Evolutionary conservation across 176 grass and related monocot genomes (phyloP), one percentile per base, ranked within the genome.

Genomic region (Luzula sylvatica): DNA sequence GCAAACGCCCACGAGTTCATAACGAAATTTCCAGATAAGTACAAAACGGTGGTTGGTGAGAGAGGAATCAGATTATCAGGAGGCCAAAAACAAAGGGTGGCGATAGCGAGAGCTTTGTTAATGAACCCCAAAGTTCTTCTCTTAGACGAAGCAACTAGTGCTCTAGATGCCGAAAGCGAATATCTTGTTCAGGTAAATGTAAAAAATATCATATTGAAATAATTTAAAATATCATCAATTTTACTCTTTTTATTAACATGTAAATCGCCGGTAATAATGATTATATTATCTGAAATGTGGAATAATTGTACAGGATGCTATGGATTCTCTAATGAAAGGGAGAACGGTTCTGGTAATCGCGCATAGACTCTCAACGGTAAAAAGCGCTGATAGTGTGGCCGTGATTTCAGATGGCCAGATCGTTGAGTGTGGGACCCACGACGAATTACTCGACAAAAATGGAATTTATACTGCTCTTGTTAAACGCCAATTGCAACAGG

Each of bases 341-440:
- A 82, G 92, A 53, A 98, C 92, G 3, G 92, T 98, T 52, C 92
- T 98, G 42, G 92, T 90, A 52, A 98, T 98, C 58, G 92, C 92
- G 24, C 92, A 98, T 52, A 65, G 92, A 47, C 85, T 98, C 13
- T 98, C 85, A n/a, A 98, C 92, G 2, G 92, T 98, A 23, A 86
- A 98, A 67, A 98, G 65, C 14, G 85, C 85, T 0, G 68, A 98
- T 41, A 90, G 60, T 24, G 85, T 98, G 3, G 85, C 92, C 0
- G 92, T 98, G n/a, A 72, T 98, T 35, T 89, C 92, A 7, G 85
- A 98, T 3, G 85, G 92, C n/a, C 74, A 77, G 55, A 86, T 98
- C 51, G 71, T 78, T 18, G 92, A 98, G 60, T 68, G 71, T 1
- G 92, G 92, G 58, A 82, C 81, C 2, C 92, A 98, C 23, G 74